phyloP scores from a whole-genome alignment of 768 basidiomycete species.

The Crepidotus variabilis region DNA sequence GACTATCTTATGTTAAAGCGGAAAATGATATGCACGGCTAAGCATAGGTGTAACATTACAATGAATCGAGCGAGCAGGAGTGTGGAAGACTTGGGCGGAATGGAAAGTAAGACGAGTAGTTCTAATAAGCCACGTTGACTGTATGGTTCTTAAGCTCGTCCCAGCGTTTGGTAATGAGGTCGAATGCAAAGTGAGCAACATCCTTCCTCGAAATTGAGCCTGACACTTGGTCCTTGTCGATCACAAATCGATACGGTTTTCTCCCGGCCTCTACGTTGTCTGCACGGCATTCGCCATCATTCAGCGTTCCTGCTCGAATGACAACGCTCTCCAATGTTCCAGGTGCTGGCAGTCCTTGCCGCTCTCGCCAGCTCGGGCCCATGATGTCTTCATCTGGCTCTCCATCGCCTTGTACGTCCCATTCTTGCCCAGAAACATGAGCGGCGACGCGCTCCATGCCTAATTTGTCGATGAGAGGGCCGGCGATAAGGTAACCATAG shows the following conservation, averaged over 20 bases:
- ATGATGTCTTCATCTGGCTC: conserved; percentile 39
- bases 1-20: neutral
- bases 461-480: conserved; percentile 57
- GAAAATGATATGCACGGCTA: too few relatives aligned
- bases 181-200: conserved; percentile 60
- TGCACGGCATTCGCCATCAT: conserved; percentile 44
- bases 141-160: conserved; percentile 45
- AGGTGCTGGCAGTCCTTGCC: conserved; percentile 33
- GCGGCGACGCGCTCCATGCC: conserved; percentile 50
- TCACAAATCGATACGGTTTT: conserved; percentile 35
- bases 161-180: conserved; percentile 45
- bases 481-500: conserved; percentile 39
- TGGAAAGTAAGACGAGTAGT: neutral
- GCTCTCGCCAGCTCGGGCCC: conserved; percentile 35
- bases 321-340: conserved; percentile 43
- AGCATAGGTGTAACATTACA: too few relatives aligned
- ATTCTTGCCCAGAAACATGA: conserved; percentile 45
- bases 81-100: too few relatives aligned
- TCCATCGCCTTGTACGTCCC: conserved; percentile 32
- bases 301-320: conserved; percentile 52
- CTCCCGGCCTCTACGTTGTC: conserved; percentile 29
- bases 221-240: conserved; percentile 31
- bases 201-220: conserved; percentile 53
- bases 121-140: conserved; percentile 45
- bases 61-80: too few relatives aligned